phyloP scores from a whole-genome alignment of 2,329 filamentous ascomycete species.

The Penicillium sp. region DNA sequence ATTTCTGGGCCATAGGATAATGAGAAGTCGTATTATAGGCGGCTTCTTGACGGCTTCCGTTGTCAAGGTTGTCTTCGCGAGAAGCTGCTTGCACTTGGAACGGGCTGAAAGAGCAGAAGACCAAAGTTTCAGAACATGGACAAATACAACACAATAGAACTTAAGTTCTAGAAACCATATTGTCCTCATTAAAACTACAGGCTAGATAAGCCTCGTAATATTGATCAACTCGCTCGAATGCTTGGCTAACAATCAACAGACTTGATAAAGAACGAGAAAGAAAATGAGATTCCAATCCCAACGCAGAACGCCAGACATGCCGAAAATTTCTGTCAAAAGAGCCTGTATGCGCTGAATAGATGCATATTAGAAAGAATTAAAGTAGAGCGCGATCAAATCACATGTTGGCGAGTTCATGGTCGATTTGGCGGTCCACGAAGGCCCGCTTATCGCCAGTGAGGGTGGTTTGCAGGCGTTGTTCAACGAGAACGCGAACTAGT shows the following conservation, averaged over 20 bases:
- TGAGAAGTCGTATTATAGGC: no score
- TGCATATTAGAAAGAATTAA: slow-evolving; percentile 22
- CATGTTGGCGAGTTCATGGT: slow-evolving; percentile 91
- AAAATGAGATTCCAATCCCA: slow-evolving; percentile 4
- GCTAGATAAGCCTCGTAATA: slow-evolving; percentile 2
- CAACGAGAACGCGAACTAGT: slow-evolving; percentile 74
- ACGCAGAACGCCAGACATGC: slow-evolving; percentile 25
- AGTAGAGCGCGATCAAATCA: slow-evolving; percentile 44
- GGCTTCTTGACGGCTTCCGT: no score
- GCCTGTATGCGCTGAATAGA: slow-evolving; percentile 14
- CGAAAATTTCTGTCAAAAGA: slow-evolving; percentile 12
- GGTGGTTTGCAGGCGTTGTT: slow-evolving; percentile 89
- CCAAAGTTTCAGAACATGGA: no score
- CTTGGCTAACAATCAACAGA: slow-evolving; percentile 1
- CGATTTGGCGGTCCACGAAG: slow-evolving; percentile 91
- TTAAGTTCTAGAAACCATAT: no score
- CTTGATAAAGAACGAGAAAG: slow-evolving; percentile 1
- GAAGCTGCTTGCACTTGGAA: no score
- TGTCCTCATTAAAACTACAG: no score
- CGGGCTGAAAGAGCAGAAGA: no score
- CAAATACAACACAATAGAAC: no score
- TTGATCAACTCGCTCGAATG: no score
- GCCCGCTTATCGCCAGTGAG: slow-evolving; percentile 78
- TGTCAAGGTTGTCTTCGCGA: no score
- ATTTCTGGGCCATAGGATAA: no score